These are phyloP conservation scores for Decorospora gaudefroyi DNA, from an alignment of 2,329 filamentous ascomycete species.

Conservation along the genomic window DNA sequence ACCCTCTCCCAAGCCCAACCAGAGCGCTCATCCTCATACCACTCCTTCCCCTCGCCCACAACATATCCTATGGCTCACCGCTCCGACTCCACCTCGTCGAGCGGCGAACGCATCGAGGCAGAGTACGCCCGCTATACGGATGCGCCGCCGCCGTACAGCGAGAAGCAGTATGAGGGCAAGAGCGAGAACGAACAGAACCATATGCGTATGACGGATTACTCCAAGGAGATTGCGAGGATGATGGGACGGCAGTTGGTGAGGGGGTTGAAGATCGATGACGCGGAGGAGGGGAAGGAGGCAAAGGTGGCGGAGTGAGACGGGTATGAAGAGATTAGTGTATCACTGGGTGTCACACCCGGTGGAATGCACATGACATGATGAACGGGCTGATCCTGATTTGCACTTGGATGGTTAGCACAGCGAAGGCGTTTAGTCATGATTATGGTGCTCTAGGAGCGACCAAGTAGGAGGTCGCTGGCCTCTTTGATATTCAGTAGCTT, in stretches of 20 bases:
- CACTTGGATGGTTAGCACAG: slow-evolving; percentile 7
- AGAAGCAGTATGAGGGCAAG: slow-evolving; percentile 31
- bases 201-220: slow-evolving; percentile 34
- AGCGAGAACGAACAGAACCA: slow-evolving; percentile 26
- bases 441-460: neutral
- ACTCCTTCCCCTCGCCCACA: too few species aligned
- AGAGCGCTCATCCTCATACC: slow-evolving; percentile 22
- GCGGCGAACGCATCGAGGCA: slow-evolving; percentile 19
- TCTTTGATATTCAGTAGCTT: too few species aligned
- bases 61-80: too few species aligned
- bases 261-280: slow-evolving; percentile 25
- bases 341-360: too few species aligned
- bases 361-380: neutral
- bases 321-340: too few species aligned
- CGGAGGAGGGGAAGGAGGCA: slow-evolving; percentile 8
- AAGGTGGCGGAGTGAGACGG: neutral
- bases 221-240: slow-evolving; percentile 34
- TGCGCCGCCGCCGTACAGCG: slow-evolving; percentile 29
- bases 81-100: slow-evolving; percentile 10
- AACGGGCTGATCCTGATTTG: slow-evolving; percentile 1
- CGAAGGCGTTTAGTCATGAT: slow-evolving; percentile 4
- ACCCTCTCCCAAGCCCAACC: too few species aligned
- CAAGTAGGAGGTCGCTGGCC: neutral
- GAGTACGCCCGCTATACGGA: slow-evolving; percentile 26
- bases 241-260: slow-evolving; percentile 34